Evolutionary conservation across 495 filamentous ascomycete genomes (phyloP).

Genomic region (Niebla homalea): DNA sequence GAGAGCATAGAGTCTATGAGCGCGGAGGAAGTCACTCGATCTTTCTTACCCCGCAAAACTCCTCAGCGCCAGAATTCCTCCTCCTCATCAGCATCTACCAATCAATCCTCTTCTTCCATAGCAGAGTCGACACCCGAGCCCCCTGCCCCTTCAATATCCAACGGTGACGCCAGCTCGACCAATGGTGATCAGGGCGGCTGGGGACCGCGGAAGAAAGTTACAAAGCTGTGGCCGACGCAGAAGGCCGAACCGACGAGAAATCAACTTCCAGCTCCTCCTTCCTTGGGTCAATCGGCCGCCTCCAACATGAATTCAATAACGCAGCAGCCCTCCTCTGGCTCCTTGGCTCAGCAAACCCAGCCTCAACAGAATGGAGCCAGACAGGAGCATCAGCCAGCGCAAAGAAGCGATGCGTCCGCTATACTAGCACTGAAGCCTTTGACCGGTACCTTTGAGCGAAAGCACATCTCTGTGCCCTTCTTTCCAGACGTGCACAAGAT

Average conservation of each 20-base stretch:
- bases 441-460: slow-evolving; percentile 91
- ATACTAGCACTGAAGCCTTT: slow-evolving; percentile 72
- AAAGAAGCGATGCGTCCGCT: slow-evolving; percentile 48
- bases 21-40: slow-evolving; percentile 72
- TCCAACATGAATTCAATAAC: slow-evolving; percentile 53
- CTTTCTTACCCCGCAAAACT: slow-evolving; percentile 77
- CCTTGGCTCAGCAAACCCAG: slow-evolving; percentile 48
- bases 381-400: slow-evolving; percentile 33
- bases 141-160: slow-evolving; percentile 30
- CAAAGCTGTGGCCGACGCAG: slow-evolving; percentile 58
- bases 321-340: slow-evolving; percentile 60
- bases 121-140: slow-evolving; percentile 41
- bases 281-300: slow-evolving; percentile 52
- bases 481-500: slow-evolving; percentile 81
- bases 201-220: slow-evolving; percentile 53
- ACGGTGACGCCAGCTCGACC: slow-evolving; percentile 31
- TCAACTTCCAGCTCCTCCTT: slow-evolving; percentile 48
- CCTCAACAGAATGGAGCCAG: slow-evolving; percentile 51
- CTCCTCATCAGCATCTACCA: slow-evolving; percentile 62
- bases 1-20: slow-evolving; percentile 66
- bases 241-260: slow-evolving; percentile 54
- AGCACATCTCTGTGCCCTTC: slow-evolving; percentile 84
- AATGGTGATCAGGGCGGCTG: slow-evolving; percentile 33
- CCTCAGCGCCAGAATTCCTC: slow-evolving; percentile 78
- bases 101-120: slow-evolving; percentile 62